Base-by-base conservation (phyloP, 768 basidiomycete species). In the Russula olivacea region DNA sequence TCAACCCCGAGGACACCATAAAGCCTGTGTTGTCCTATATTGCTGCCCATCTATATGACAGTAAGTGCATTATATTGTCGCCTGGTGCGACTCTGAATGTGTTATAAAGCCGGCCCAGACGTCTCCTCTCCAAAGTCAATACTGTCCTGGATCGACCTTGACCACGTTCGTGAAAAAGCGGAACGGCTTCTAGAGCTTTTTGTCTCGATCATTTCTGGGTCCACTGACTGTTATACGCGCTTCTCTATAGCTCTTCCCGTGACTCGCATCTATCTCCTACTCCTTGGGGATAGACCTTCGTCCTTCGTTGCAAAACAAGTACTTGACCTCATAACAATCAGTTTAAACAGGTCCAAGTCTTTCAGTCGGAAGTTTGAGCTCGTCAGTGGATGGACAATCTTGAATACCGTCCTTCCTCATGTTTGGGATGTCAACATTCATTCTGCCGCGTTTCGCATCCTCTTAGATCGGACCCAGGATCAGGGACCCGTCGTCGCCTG, bases 11-110 rank as follows among this genome's bases (percentile, higher is more conserved):
- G 30, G 86, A 88, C 53, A 78, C 81, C 0, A 88, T 96, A 69
- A 96, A 93, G 70, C 93, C 95, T 0, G 74, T 94, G 1, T 83
- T 93, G 4, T 88, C 92, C 0, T 96, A 91, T 71, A 76, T 96
- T 9, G 89, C 91, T 2, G 89, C 92, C 0, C 88, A 89, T 70
- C 73, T 94, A 14, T 83, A 88, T 64, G 81, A 82, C 71, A 79
- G 90, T 89, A 58, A 59, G 82, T 68, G 7, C 32, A 19, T 41
- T 23, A 52, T 56, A 40, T 43, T 28, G 19, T 17, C 6, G 4
- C 12, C 62, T 51, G 12, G 15, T 12, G 3, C 32, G 43, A 36
- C 56, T 54, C 50, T 48, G 41, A 55, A 12, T 30, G 28, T 43
- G 5, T 32, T 54, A 21, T 28, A 12, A 48, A 69, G 68, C 57